These are phyloP conservation scores for Cunninghamia lanceolata DNA, from an alignment of 75 land plant species.

Conservation along the genomic window DNA sequence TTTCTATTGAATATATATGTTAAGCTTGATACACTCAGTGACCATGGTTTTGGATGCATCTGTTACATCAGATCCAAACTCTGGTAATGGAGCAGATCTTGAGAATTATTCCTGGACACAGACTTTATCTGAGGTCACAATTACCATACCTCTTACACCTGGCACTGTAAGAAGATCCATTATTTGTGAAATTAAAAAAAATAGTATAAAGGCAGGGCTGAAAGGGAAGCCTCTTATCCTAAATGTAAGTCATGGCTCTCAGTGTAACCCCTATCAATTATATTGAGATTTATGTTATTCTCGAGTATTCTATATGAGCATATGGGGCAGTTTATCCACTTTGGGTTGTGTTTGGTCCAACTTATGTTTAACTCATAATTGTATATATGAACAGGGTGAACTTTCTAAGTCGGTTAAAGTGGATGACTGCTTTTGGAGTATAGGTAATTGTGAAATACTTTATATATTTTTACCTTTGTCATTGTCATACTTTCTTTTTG, in stretches of 20 bases:
- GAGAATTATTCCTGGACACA: constrained; percentile 92
- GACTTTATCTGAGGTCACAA: constrained; percentile 66
- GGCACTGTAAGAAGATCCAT: constrained; percentile 75
- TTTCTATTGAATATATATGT: background rate
- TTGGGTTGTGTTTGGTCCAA: background rate
- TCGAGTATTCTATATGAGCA: background rate
- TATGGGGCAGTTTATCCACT: background rate
- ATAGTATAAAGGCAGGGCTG: constrained; percentile 73
- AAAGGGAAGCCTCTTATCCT: constrained; percentile 85
- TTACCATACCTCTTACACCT: constrained; percentile 63
- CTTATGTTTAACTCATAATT: background rate
- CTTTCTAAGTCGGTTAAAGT: constrained; percentile 59
- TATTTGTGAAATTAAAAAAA: constrained; percentile 87
- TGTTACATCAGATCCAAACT: constrained; percentile 54
- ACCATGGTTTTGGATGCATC: constrained; percentile 1
- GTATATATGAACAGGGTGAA: constrained; percentile 57
- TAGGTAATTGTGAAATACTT: constrained; percentile 45
- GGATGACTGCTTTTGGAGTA: constrained; percentile 93
- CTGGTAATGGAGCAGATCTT: constrained; percentile 84
- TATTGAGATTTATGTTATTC: background rate
- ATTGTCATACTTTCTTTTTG: background rate
- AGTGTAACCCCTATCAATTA: background rate
- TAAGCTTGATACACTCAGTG: constrained; percentile 1
- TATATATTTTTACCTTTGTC: background rate
- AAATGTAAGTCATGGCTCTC: constrained; percentile 38